phyloP scores from a whole-genome alignment of 2,329 filamentous ascomycete species.

The Aspergillus felis region DNA sequence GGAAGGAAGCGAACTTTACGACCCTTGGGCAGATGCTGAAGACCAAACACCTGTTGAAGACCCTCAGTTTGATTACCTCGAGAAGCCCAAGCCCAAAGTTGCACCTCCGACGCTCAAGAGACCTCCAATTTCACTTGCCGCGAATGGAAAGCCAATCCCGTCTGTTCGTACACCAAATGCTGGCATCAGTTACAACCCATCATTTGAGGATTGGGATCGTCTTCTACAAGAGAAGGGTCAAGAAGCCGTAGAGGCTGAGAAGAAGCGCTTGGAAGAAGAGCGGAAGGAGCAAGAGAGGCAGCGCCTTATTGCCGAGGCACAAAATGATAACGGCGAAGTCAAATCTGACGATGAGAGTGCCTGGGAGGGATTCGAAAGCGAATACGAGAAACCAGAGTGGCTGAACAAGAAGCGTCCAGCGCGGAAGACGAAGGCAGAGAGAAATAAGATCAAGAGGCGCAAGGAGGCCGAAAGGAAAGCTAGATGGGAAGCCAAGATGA shows the following conservation, averaged over 20 bases:
- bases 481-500: conserved; percentile 72
- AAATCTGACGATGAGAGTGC: conserved; percentile 84
- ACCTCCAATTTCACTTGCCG: conserved; percentile 75
- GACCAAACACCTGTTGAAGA: conserved; percentile 43
- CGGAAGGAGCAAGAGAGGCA: conserved; percentile 63
- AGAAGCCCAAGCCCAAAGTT: conserved; percentile 62
- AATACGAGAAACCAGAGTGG: conserved; percentile 63
- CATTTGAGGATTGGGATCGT: conserved; percentile 78
- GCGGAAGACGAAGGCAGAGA: conserved; percentile 79
- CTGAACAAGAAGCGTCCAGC: conserved; percentile 70
- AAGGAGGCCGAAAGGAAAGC: conserved; percentile 79
- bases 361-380: conserved; percentile 87
- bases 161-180: conserved; percentile 75
- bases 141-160: conserved; percentile 72
- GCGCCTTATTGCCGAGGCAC: conserved; percentile 68
- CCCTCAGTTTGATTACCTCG: conserved; percentile 61
- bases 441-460: conserved; percentile 82
- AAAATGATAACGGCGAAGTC: conserved; percentile 69
- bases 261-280: conserved; percentile 64
- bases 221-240: conserved; percentile 70
- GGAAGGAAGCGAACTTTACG: conserved; percentile 61
- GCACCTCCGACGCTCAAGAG: conserved; percentile 72
- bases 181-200: conserved; percentile 89
- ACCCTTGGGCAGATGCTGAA: conserved; percentile 68
- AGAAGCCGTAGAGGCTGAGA: conserved; percentile 75